Conservation (phyloP, 257 asterid species). For the Przewalskia tangutica region DNA sequence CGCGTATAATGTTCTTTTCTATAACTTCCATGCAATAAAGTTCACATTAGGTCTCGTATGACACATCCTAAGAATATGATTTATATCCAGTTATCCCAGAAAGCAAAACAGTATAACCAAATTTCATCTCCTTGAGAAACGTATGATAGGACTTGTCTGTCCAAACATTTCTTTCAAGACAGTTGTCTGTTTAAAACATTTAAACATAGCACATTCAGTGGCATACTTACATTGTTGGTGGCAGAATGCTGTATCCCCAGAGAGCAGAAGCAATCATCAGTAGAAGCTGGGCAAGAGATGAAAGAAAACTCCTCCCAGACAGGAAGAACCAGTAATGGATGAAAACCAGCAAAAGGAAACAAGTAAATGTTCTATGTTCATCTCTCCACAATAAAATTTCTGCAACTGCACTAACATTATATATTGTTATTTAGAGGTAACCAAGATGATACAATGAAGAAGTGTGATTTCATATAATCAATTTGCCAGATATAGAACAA, state of each 20-base stretch:
- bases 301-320: constrained; percentile 59
- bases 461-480: not conserved
- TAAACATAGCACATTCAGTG: not conserved
- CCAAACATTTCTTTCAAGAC: not conserved
- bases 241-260: constrained; percentile 47
- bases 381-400: constrained; percentile 93
- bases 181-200: not conserved
- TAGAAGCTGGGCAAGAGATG: constrained; percentile 64
- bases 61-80: not conserved
- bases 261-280: constrained; percentile 47
- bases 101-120: not conserved
- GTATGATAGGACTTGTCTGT: not conserved
- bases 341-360: constrained; percentile 44
- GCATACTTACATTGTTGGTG: constrained; percentile 53
- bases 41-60: not conserved
- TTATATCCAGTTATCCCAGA: not conserved
- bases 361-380: constrained; percentile 62
- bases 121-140: not conserved
- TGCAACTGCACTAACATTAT: constrained; percentile 55
- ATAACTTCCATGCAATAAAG: not conserved
- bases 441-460: not conserved
- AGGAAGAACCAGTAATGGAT: constrained; percentile 83
- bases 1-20: not conserved
- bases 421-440: constrained; percentile 15
- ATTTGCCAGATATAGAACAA: not conserved